phyloP scores from a whole-genome alignment of 169 alveolate genomes.

The Theileria annulata region DNA sequence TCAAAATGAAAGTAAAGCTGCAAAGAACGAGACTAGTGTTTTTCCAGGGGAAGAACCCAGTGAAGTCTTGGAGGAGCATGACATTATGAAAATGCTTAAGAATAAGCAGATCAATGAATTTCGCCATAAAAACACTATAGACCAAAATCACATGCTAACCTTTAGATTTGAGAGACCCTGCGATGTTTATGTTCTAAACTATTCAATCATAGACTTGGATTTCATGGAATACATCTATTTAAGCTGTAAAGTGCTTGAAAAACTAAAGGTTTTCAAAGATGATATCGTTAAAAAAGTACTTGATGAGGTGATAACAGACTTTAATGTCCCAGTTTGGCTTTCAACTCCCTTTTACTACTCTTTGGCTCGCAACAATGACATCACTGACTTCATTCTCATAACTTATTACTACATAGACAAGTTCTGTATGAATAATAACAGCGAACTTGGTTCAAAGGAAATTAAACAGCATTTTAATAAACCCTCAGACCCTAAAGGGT shows the following conservation, averaged over 20 bases:
- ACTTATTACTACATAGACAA: slow-evolving; percentile 23
- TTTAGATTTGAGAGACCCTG: slow-evolving; percentile 59
- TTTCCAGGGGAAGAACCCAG: slow-evolving; percentile 33
- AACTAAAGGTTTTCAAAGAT: slow-evolving; percentile 9
- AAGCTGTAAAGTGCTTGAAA: slow-evolving; percentile 24
- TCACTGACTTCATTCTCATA: slow-evolving; percentile 50
- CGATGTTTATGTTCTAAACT: slow-evolving; percentile 56
- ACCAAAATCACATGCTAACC: slow-evolving; percentile 10
- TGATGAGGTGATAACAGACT: slow-evolving; percentile 7
- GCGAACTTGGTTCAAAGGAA: slow-evolving; percentile 4
- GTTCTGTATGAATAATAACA: neutral
- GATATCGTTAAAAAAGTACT: slow-evolving; percentile 16
- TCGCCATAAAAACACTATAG: slow-evolving; percentile 17
- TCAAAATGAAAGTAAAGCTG: neutral
- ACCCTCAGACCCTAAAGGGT: neutral
- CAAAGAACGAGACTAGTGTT: neutral
- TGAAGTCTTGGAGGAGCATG: slow-evolving; percentile 15
- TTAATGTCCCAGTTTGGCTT: slow-evolving; percentile 51
- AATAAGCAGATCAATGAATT: slow-evolving; percentile 46
- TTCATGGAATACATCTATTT: slow-evolving; percentile 34
- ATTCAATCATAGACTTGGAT: slow-evolving; percentile 33
- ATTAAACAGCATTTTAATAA: slow-evolving; percentile 16
- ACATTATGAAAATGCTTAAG: slow-evolving; percentile 19
- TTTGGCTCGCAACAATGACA: slow-evolving; percentile 26
- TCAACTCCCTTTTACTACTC: slow-evolving; percentile 38